A percentile compares a stretch with the other conserved stretches of the same genome.
These are phyloP conservation scores for Exserohilum rostratum DNA, from an alignment of 2,329 filamentous ascomycete species.

Conservation along the genomic window DNA sequence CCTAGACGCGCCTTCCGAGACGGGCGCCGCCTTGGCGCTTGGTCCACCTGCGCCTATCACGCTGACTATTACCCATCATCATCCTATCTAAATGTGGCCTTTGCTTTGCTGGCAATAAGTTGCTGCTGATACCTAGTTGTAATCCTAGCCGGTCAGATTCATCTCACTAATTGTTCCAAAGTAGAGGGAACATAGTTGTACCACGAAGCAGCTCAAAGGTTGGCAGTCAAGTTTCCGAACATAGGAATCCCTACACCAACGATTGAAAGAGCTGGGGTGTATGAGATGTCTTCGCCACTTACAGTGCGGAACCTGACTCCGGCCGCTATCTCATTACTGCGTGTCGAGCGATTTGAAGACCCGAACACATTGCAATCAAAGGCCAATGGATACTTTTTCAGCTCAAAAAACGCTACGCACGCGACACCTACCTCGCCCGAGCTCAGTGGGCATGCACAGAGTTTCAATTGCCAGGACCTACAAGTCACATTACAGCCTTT, in stretches of 20 bases:
- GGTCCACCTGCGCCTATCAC: slow-evolving; percentile 5
- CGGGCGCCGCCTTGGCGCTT: slow-evolving; percentile 14
- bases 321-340: slow-evolving; percentile 72
- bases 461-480: slow-evolving; percentile 67
- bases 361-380: slow-evolving; percentile 51
- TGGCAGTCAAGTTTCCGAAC: not conserved
- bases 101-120: not conserved
- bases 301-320: slow-evolving; percentile 83
- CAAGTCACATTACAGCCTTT: slow-evolving; percentile 72
- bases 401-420: slow-evolving; percentile 28
- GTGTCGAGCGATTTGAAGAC: slow-evolving; percentile 74
- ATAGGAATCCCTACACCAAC: not conserved
- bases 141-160: not conserved
- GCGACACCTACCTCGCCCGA: slow-evolving; percentile 48
- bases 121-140: not conserved
- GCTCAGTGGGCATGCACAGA: slow-evolving; percentile 62
- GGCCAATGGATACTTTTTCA: slow-evolving; percentile 42
- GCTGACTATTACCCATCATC: slow-evolving; percentile 7
- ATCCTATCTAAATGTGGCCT: not conserved
- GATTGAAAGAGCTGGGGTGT: not conserved
- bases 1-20: slow-evolving; percentile 8
- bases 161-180: not conserved
- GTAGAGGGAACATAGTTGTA: not conserved
- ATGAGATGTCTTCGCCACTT: slow-evolving; percentile 54
- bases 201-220: not conserved